Conservation (phyloP, 1,139 yeast genomes). For the Kodamaea sp. region DNA sequence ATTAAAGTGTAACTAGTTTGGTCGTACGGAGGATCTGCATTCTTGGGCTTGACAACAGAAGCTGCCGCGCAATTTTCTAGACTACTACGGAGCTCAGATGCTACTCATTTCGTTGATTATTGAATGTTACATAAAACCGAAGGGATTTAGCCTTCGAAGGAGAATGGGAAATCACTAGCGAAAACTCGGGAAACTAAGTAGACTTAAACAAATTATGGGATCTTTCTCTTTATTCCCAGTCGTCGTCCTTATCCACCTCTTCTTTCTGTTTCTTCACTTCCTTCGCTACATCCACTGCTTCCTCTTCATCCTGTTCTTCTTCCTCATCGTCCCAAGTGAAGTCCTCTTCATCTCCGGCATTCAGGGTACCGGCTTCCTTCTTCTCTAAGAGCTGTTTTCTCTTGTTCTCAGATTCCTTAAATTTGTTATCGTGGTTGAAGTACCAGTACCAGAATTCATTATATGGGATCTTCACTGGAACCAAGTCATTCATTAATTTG, state of each 20-base stretch:
- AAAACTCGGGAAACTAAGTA: too few relatives aligned
- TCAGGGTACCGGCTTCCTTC: conserved; percentile 14
- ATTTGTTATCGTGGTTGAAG: conserved; percentile 54
- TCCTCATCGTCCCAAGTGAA: conserved; percentile 65
- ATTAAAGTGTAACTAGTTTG: too few relatives aligned
- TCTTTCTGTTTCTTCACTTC: conserved; percentile 8
- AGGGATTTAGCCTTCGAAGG: too few relatives aligned
- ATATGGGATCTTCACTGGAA: conserved; percentile 63
- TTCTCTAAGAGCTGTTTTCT: conserved; percentile 61
- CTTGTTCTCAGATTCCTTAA: conserved; percentile 63
- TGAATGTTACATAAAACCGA: too few relatives aligned
- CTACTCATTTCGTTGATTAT: too few relatives aligned
- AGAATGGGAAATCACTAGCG: too few relatives aligned
- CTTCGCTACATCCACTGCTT: conserved; percentile 11
- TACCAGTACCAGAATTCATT: conserved; percentile 76
- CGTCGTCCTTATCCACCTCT: conserved; percentile 8
- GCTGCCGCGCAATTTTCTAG: too few relatives aligned
- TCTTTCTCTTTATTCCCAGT: conserved; percentile 6
- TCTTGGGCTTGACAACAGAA: too few relatives aligned
- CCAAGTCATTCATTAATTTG: conserved; percentile 61
- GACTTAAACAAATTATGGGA: too few relatives aligned
- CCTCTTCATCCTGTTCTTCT: conserved; percentile 45
- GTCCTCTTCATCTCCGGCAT: conserved; percentile 46
- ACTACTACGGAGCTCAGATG: too few relatives aligned
- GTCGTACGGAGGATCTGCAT: too few relatives aligned